A percentile compares a stretch with the other conserved stretches of the same genome.
Conservation (phyloP, 2,329 filamentous ascomycete species). For the Alternaria atra region DNA sequence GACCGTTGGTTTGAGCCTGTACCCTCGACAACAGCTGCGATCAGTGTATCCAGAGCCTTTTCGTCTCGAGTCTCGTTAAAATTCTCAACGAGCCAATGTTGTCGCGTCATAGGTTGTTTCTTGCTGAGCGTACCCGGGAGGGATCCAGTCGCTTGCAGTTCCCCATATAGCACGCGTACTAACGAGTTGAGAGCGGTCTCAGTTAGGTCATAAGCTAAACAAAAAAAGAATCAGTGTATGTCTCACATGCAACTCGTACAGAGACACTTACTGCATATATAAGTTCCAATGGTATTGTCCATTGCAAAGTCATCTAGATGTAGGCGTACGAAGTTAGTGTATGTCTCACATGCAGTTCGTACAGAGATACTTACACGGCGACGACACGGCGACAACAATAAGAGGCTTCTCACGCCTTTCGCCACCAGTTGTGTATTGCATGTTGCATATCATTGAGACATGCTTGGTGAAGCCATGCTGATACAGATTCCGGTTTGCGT, state of each 20-base stretch:
- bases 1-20: slow-evolving; percentile 72
- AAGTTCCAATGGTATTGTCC: no score
- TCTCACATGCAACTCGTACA: no score
- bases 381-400: slow-evolving; percentile 91
- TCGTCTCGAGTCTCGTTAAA: slow-evolving; percentile 84
- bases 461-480: slow-evolving; percentile 96
- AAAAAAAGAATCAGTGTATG: no score
- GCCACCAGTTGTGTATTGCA: slow-evolving; percentile 74
- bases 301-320: background rate
- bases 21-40: slow-evolving; percentile 73
- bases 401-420: slow-evolving; percentile 82
- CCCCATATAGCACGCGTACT: slow-evolving; percentile 84
- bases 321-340: background rate
- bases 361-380: slow-evolving; percentile 68
- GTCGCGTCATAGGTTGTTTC: slow-evolving; percentile 84
- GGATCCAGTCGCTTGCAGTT: slow-evolving; percentile 66
- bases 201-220: slow-evolving; percentile 85
- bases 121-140: slow-evolving; percentile 80
- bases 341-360: background rate
- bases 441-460: slow-evolving; percentile 92
- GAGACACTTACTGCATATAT: no score
- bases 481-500: slow-evolving; percentile 92
- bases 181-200: slow-evolving; percentile 88
- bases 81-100: slow-evolving; percentile 92
- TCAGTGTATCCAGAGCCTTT: slow-evolving; percentile 75